These are phyloP conservation scores for Pochonia chlamydosporia DNA, from an alignment of 2,329 filamentous ascomycete species.

Conservation along the genomic window DNA sequence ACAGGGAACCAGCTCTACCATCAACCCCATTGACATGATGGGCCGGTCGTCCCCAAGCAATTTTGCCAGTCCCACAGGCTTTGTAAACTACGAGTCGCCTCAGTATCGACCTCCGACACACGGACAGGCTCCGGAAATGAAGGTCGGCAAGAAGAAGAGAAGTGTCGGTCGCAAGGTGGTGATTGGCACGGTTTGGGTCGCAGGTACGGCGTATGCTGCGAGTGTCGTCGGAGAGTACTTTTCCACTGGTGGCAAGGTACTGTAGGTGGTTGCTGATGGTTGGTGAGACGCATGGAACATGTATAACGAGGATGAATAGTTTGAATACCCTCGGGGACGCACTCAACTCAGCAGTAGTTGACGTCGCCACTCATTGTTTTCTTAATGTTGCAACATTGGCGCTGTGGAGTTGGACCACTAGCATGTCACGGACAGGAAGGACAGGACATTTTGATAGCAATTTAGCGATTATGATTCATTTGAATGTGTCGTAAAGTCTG, in stretches of 20 bases:
- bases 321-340: conserved; percentile 4
- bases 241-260: conserved; percentile 34
- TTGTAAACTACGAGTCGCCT: conserved; percentile 52
- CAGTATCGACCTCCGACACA: conserved; percentile 32
- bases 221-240: conserved; percentile 56
- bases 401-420: neutral
- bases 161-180: conserved; percentile 41
- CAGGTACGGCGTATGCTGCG: conserved; percentile 50
- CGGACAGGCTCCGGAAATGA: conserved; percentile 13
- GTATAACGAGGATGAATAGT: conserved; percentile 3
- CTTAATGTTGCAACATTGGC: neutral
- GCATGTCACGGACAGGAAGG: neutral
- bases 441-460: neutral
- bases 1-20: conserved; percentile 6
- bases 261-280: neutral
- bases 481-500: neutral
- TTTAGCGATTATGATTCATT: neutral
- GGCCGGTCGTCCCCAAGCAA: conserved; percentile 43
- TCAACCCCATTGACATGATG: conserved; percentile 58
- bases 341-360: neutral
- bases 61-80: conserved; percentile 60
- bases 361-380: neutral
- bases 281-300: neutral
- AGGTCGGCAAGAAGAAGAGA: conserved; percentile 34
- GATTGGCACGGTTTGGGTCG: conserved; percentile 48